These are phyloP conservation scores for Auriscalpium vulgare DNA, from an alignment of 768 basidiomycete species.

Conservation along the genomic window DNA sequence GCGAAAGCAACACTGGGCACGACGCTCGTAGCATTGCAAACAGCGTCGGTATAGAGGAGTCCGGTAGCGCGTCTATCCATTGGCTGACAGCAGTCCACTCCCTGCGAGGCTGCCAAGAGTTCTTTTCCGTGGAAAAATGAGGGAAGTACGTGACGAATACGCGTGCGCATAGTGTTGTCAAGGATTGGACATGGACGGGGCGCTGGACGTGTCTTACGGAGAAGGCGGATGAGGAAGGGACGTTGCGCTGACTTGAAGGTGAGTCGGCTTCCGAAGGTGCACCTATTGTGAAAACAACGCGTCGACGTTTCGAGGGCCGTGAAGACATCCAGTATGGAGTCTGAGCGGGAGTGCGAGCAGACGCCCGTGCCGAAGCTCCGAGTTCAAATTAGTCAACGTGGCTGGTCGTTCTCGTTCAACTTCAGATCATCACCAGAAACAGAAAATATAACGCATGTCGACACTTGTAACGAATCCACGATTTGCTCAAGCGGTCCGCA, in stretches of 20 bases:
- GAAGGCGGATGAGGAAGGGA: slow-evolving; percentile 43
- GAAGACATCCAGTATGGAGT: slow-evolving; percentile 3
- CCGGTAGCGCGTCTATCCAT: slow-evolving; percentile 43
- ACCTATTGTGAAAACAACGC: slow-evolving; percentile 26
- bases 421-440: no score
- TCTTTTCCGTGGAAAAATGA: slow-evolving; percentile 30
- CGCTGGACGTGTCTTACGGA: slow-evolving; percentile 31
- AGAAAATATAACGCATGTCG: no score
- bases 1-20: slow-evolving; percentile 44
- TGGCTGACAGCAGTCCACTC: slow-evolving; percentile 20
- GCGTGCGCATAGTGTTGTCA: slow-evolving; percentile 44
- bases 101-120: slow-evolving; percentile 27
- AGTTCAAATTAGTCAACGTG: no score
- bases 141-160: slow-evolving; percentile 40
- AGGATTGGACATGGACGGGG: slow-evolving; percentile 28
- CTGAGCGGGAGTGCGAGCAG: no score
- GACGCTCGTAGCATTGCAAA: slow-evolving; percentile 42
- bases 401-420: no score
- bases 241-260: slow-evolving; percentile 26
- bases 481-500: no score
- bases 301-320: slow-evolving; percentile 23
- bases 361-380: no score
- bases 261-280: slow-evolving; percentile 39
- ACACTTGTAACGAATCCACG: no score
- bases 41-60: slow-evolving; percentile 39